Conservation (phyloP, 1,284 basidiomycete genomes). For the Naganishia sp. region DNA sequence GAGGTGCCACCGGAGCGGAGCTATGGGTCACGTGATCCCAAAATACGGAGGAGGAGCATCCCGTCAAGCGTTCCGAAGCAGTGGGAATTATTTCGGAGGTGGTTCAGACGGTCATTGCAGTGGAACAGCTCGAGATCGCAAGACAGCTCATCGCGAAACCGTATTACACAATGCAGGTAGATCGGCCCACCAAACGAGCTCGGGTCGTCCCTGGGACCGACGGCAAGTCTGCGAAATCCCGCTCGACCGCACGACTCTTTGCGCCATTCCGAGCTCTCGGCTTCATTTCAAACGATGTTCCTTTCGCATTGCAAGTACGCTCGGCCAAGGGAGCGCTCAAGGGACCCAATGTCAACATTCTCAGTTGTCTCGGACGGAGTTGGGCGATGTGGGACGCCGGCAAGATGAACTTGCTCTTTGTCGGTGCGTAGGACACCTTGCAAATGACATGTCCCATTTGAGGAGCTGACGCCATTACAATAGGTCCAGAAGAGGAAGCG, state of each 20-base stretch:
- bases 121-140: neutral
- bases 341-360: slow-evolving; percentile 74
- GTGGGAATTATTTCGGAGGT: no score
- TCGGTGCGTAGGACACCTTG: slow-evolving; percentile 63
- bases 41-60: no score
- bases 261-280: slow-evolving; percentile 94
- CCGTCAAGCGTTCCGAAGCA: no score
- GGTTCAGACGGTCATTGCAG: neutral
- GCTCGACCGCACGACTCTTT: slow-evolving; percentile 62
- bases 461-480: slow-evolving; percentile 12
- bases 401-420: slow-evolving; percentile 88
- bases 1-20: no score
- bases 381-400: slow-evolving; percentile 98
- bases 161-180: slow-evolving; percentile 1
- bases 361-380: slow-evolving; percentile 84
- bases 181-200: slow-evolving; percentile 22
- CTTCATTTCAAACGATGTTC: slow-evolving; percentile 85
- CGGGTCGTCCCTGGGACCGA: slow-evolving; percentile 16
- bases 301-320: slow-evolving; percentile 83
- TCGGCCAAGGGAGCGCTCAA: slow-evolving; percentile 83
- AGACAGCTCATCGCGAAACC: neutral
- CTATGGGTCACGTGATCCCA: no score
- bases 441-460: neutral
- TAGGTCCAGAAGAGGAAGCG: slow-evolving; percentile 75
- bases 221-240: slow-evolving; percentile 7